These are phyloP conservation scores for Fusarium pseudonygamai DNA, from an alignment of 2,329 filamentous ascomycete species.

Conservation along the genomic window DNA sequence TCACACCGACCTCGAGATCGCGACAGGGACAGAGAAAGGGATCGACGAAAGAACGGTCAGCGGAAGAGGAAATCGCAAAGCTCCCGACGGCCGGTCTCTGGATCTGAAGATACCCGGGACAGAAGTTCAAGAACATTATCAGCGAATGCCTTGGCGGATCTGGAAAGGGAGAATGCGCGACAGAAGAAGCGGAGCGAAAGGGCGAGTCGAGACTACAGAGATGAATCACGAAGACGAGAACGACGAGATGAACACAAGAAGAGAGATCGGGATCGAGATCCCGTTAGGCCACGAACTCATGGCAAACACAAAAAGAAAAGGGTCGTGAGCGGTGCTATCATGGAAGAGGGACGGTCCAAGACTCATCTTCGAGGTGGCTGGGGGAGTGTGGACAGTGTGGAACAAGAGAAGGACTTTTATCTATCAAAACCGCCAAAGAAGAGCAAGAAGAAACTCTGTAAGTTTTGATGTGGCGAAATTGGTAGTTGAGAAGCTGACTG, in stretches of 20 bases:
- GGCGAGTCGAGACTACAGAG: conserved; percentile 21
- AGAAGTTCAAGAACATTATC: conserved; percentile 50
- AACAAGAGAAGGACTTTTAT: conserved; percentile 59
- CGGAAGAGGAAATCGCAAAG: conserved; percentile 48
- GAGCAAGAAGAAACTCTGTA: conserved; percentile 70
- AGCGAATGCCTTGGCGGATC: conserved; percentile 69
- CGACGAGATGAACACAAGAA: conserved; percentile 38
- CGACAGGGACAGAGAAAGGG: conserved; percentile 39
- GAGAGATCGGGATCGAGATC: conserved; percentile 36
- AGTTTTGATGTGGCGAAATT: conserved; percentile 44
- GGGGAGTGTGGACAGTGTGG: conserved; percentile 54
- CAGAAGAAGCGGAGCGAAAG: conserved; percentile 52
- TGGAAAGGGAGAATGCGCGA: conserved; percentile 68
- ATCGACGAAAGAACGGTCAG: conserved; percentile 46
- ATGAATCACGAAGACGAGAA: conserved; percentile 47
- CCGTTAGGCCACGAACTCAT: conserved; percentile 47
- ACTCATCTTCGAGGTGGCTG: conserved; percentile 55
- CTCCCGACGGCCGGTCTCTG: conserved; percentile 46
- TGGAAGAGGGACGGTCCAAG: conserved; percentile 70
- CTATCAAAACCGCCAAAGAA: conserved; percentile 55
- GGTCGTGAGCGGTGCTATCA: conserved; percentile 74
- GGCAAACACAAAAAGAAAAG: conserved; percentile 62
- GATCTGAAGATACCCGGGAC: conserved; percentile 48
- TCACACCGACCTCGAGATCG: conserved; percentile 35
- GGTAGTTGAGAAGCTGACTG: conserved; percentile 32